Evolutionary conservation across 139 green algal species (phyloP), one percentile per base, ranked within the genome.

Genomic region (Chlamydomonas asymmetrica): DNA sequence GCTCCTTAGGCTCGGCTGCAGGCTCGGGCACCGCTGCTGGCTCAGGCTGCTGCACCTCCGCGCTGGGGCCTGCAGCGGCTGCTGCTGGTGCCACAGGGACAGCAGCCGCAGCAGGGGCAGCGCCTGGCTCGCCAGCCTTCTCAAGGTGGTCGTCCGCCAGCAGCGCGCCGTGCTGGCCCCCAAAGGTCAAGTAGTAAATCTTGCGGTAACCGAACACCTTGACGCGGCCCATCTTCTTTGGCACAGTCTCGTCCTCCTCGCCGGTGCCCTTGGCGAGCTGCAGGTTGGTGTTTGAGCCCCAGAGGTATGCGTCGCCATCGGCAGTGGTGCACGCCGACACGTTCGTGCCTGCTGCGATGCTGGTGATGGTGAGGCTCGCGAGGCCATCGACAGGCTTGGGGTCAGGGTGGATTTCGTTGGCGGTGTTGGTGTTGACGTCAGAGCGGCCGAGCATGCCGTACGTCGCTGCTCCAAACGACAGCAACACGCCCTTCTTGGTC

Each of bases 251-350:
- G 66, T 95, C 89, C 41, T 91, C 88, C 25, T 92, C 90, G n/a
- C 85, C 82, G 20, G 91, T 81, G 37, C 91, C 90, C 75, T 96
- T 95, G 64, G 87, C 92, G 60, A 96, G 84, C 81, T 97, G 92
- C 70, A 81, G 83, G 77, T 85, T 94, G 35, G 84, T 87, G 68
- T 93, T 91, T 79, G 85, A 90, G 74, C 92, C 92, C 92, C 92
- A 97, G 57, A 94, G 62, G 64, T 74, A 95, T 32, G 75, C 75
- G 20, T 73, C 64, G 18, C 87, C 88, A 0, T 76, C 73, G 37
- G 63, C 54, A 16, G 68, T 81, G 37, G 90, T 81, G 76, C 81
- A 89, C 7, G 82, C 90, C 9, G 81, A 91, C 31, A 96, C 88
- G 27, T 90, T 90, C 8, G 87, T 83, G 0, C 91, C 91, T 40